Base-by-base conservation (phyloP, 169 alveolate species). In the Eimeria sp. region DNA sequence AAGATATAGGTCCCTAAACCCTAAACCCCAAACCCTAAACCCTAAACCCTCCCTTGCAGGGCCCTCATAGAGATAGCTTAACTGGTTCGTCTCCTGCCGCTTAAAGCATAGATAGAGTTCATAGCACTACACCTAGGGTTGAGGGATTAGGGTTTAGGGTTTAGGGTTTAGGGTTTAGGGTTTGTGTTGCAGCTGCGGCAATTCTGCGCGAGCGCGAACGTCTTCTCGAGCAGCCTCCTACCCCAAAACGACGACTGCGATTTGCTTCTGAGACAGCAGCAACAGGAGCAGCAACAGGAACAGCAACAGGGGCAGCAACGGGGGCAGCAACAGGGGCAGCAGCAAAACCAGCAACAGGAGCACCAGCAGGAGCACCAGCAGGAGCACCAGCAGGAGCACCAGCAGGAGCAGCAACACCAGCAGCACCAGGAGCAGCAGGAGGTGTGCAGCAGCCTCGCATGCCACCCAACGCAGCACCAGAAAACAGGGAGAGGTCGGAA, bases 201-300 rank as follows among this genome's bases (percentile, higher is more conserved):
- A 75, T 75, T 18, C 30, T 25, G 86, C 43, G 49, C 10, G 86
- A 75, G 86, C 86, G 86, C 54, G 57, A 75, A 51, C 86, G 86
- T 18, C 86, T 75, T 22, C 51, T 75, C 20, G 61, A 7, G 61
- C 61, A 54, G 61, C 61, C 61, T 0, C 61, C 61, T 14, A 34
- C 18, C 82, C 82, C 82, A 72, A 72, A 72, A 2, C 72, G 18
- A 61, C 25, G 72, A 61, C 86, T 18, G 22, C 25, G 51, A 51
- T 27, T 27, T 18, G 25, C 78, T 22, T 11, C 86, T 0, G 51
- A n/a, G 4, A 27, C 61, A 47, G 40, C 70, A 78, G 14, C 89
- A 47, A 27, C 89, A 45, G 43, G 22, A 49, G 16, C 89, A 78
- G 63, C 89, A 43, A 34, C 57, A 78, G 89, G 30, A 9, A 13